Conservation (phyloP, 331 rosid species). For the Arachis monticola region DNA sequence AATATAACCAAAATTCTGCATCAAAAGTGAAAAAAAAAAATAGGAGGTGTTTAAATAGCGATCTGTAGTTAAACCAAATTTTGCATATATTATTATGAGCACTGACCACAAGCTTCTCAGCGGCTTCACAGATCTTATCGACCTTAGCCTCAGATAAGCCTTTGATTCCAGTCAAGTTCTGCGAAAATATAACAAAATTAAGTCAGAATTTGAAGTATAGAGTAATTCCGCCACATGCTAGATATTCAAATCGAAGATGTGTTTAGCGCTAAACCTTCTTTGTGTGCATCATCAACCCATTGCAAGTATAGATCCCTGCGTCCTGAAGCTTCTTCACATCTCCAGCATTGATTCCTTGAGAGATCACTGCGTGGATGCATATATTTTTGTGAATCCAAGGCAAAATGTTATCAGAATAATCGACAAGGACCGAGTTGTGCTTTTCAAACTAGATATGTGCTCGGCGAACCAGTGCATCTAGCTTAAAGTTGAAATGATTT, state of each 20-base stretch:
- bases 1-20: slow-evolving; percentile 87
- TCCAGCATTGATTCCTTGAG: slow-evolving; percentile 98
- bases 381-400: slow-evolving; percentile 9
- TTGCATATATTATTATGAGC: slow-evolving; percentile 32
- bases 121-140: slow-evolving; percentile 92
- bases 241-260: slow-evolving; percentile 15
- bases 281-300: slow-evolving; percentile 98
- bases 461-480: slow-evolving; percentile 6
- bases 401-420: background rate
- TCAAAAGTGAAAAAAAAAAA: background rate
- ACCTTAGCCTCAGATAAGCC: slow-evolving; percentile 95
- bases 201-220: background rate
- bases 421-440: background rate
- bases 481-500: background rate
- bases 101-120: slow-evolving; percentile 86
- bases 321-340: slow-evolving; percentile 99
- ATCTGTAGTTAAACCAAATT: background rate
- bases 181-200: slow-evolving; percentile 28
- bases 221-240: slow-evolving; percentile 5
- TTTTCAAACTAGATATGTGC: slow-evolving; percentile 7
- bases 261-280: slow-evolving; percentile 66
- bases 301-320: slow-evolving; percentile 96
- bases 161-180: slow-evolving; percentile 90
- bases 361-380: slow-evolving; percentile 63
- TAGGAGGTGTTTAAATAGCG: background rate